Evolutionary conservation across 352 stramenopile species (phyloP).

Genomic region (Pythium rishiriense): DNA sequence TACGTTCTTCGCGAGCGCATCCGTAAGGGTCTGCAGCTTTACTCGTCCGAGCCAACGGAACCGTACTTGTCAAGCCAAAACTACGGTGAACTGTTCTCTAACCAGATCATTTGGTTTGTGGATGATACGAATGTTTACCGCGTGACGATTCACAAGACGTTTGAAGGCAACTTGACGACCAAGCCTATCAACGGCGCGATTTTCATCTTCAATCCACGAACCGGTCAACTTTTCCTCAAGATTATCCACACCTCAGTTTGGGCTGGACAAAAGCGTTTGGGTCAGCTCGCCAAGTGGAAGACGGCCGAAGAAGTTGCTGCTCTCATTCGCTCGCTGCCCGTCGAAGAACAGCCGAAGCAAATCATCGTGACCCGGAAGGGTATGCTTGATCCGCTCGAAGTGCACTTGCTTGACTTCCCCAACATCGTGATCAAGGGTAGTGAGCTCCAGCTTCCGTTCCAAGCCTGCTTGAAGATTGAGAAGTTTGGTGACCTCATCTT

Average conservation of each 20-base stretch:
- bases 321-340: constrained; percentile 98
- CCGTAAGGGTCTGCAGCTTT: constrained; percentile 99
- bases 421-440: constrained; percentile 99
- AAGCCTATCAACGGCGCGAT: constrained; percentile 99
- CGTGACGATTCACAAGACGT: constrained; percentile 99
- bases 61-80: constrained; percentile 99
- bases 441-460: constrained; percentile 99
- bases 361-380: constrained; percentile 99
- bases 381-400: constrained; percentile 99
- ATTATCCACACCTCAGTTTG: constrained; percentile 99
- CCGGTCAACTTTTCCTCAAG: constrained; percentile 99
- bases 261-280: constrained; percentile 99
- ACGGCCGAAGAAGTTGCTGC: constrained; percentile 99
- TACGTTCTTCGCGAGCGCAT: constrained; percentile 99
- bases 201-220: constrained; percentile 99
- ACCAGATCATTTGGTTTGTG: constrained; percentile 99
- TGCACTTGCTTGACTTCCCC: constrained; percentile 99
- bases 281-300: constrained; percentile 99
- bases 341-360: constrained; percentile 99
- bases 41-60: constrained; percentile 99
- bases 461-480: constrained; percentile 99
- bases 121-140: constrained; percentile 99
- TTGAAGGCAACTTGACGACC: constrained; percentile 99
- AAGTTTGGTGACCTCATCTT: constrained; percentile 99
- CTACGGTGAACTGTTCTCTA: constrained; percentile 99